These are phyloP conservation scores for Trichoderma sp. DNA, from an alignment of 2,329 filamentous ascomycete genomes.

Conservation along the genomic window DNA sequence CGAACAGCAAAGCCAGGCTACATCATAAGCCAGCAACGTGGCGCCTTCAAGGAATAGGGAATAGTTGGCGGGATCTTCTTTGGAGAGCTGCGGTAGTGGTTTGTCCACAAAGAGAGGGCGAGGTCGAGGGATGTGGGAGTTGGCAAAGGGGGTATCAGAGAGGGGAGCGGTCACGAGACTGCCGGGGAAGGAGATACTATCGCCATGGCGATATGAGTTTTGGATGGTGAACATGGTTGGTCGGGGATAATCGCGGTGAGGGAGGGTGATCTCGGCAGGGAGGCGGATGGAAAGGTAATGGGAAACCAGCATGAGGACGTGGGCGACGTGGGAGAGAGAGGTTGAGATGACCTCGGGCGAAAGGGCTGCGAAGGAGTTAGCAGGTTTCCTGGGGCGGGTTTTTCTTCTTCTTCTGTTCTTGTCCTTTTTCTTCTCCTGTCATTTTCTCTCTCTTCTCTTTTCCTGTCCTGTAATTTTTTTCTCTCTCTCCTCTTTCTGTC, in stretches of 20 bases:
- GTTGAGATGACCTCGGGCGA: slow-evolving; percentile 73
- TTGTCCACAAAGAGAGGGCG: slow-evolving; percentile 78
- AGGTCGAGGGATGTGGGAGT: slow-evolving; percentile 61
- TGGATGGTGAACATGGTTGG: slow-evolving; percentile 77
- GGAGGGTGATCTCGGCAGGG: slow-evolving; percentile 83
- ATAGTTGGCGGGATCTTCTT: slow-evolving; percentile 75
- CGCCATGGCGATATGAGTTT: slow-evolving; percentile 69
- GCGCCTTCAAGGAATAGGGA: slow-evolving; percentile 82
- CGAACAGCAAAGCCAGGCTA: slow-evolving; percentile 86
- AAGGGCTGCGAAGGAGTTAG: slow-evolving; percentile 51
- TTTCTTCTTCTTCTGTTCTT: neutral
- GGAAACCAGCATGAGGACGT: slow-evolving; percentile 77
- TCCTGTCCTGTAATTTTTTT: neutral
- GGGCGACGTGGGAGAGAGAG: slow-evolving; percentile 75
- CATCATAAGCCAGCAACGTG: slow-evolving; percentile 81
- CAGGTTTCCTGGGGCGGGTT: neutral
- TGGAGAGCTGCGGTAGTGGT: slow-evolving; percentile 67
- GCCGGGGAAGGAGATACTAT: slow-evolving; percentile 59
- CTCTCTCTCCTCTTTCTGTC: neutral
- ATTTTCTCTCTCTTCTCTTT: neutral
- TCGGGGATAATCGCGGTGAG: slow-evolving; percentile 80
- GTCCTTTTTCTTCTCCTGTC: neutral
- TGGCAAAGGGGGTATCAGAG: slow-evolving; percentile 50
- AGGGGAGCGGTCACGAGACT: slow-evolving; percentile 36
- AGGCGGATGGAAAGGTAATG: slow-evolving; percentile 86